phyloP scores from a whole-genome alignment of 139 green algal genomes.

The Chlamydomonas incerta region DNA sequence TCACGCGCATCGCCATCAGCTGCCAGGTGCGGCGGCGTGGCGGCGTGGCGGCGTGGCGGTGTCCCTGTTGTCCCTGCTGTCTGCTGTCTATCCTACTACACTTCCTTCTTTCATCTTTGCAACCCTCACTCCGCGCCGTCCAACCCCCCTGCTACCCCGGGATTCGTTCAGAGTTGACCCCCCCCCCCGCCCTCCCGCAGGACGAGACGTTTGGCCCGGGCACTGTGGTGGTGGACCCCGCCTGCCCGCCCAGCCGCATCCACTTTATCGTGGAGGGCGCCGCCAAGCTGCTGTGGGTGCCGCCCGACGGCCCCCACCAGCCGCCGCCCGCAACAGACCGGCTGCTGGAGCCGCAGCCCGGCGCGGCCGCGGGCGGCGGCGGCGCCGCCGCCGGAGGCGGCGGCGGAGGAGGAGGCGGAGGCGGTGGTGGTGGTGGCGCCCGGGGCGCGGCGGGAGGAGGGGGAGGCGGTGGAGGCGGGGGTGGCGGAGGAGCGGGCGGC shows the following conservation, averaged over 20 bases:
- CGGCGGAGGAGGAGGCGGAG: background rate
- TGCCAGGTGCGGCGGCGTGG: conserved; percentile 7
- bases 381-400: no score
- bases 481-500: background rate
- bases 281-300: conserved; percentile 47
- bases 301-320: background rate
- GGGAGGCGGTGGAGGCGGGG: background rate
- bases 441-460: background rate
- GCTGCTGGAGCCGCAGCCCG: background rate
- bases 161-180: no score
- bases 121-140: no score
- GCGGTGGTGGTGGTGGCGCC: background rate
- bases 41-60: background rate
- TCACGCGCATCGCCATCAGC: conserved; percentile 4
- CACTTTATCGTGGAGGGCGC: conserved; percentile 44
- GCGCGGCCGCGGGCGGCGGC: background rate
- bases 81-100: no score
- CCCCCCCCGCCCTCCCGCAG: background rate
- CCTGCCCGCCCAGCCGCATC: background rate
- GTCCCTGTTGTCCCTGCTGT: no score
- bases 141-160: no score
- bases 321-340: background rate
- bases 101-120: no score
- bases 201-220: conserved; percentile 24
- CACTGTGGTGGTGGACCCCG: background rate